Conservation (phyloP, 768 basidiomycete species). For the Kwoniella europaea region DNA sequence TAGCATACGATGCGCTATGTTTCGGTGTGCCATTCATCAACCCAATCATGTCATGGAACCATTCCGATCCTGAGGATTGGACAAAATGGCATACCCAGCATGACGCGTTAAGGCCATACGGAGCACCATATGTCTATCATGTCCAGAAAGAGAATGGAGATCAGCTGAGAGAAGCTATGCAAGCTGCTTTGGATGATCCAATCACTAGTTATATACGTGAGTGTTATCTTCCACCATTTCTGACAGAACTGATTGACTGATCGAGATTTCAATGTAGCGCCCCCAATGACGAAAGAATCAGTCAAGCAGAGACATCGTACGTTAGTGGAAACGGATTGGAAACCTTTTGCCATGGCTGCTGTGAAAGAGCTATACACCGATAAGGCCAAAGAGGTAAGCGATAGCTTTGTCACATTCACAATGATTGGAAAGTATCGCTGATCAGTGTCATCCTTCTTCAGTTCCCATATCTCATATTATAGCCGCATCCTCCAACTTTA, state of each 20-base stretch:
- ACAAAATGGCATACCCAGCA: constrained; percentile 47
- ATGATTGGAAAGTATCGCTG: not conserved
- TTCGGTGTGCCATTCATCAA: constrained; percentile 54
- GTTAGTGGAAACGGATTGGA: constrained; percentile 35
- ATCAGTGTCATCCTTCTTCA: not conserved
- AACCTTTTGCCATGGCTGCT: constrained; percentile 12
- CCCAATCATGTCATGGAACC: constrained; percentile 45
- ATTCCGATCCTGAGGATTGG: constrained; percentile 39
- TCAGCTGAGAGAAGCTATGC: constrained; percentile 28
- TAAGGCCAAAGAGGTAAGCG: constrained; percentile 21
- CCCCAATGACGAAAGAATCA: constrained; percentile 23
- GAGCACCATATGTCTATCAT: constrained; percentile 49
- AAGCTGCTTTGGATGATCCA: constrained; percentile 30
- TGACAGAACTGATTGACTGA: not conserved
- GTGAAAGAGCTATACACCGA: constrained; percentile 18
- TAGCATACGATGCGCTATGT: constrained; percentile 40
- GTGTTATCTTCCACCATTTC: not conserved
- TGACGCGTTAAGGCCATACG: constrained; percentile 32
- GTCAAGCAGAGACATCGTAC: constrained; percentile 23
- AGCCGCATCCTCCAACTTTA: not conserved
- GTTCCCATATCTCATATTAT: constrained; percentile 5
- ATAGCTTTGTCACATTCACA: not conserved
- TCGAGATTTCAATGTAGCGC: constrained; percentile 8
- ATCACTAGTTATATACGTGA: constrained; percentile 33
- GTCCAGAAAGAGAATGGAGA: constrained; percentile 34